Evolutionary conservation across 2,329 filamentous ascomycete genomes (phyloP).

Genomic region (Fusarium oxysporum): DNA sequence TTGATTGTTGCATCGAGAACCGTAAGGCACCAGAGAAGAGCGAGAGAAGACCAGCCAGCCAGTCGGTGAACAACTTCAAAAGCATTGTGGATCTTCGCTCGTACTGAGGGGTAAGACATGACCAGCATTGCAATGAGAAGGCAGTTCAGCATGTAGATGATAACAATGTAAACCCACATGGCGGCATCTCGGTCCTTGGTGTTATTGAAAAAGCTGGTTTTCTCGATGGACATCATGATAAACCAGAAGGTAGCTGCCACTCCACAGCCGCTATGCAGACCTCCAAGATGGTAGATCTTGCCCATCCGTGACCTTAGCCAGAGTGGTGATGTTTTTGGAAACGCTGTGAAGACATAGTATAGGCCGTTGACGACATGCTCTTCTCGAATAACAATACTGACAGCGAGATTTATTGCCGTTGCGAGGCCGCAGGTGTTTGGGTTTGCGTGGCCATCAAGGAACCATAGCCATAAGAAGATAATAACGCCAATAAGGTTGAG

Average conservation of each 20-base stretch:
- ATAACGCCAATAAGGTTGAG: slow-evolving; percentile 52
- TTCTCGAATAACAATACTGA: slow-evolving; percentile 59
- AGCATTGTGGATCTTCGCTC: slow-evolving; percentile 26
- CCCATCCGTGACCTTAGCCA: slow-evolving; percentile 54
- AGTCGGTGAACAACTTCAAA: slow-evolving; percentile 33
- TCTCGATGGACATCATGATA: slow-evolving; percentile 34
- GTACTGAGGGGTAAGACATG: slow-evolving; percentile 31
- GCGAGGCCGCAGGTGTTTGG: slow-evolving; percentile 50
- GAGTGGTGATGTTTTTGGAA: slow-evolving; percentile 56
- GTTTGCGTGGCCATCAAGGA: slow-evolving; percentile 46
- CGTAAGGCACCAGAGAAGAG: slow-evolving; percentile 24
- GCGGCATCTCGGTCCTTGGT: neutral
- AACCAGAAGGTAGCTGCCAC: slow-evolving; percentile 35
- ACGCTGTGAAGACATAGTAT: slow-evolving; percentile 53
- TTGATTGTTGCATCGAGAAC: slow-evolving; percentile 66
- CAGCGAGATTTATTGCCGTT: slow-evolving; percentile 57
- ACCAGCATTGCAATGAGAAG: slow-evolving; percentile 25
- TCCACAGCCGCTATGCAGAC: slow-evolving; percentile 41
- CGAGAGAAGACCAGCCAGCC: slow-evolving; percentile 33
- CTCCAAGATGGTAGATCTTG: slow-evolving; percentile 60
- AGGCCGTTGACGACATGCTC: slow-evolving; percentile 61
- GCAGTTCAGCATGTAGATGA: slow-evolving; percentile 26
- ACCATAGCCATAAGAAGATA: slow-evolving; percentile 30
- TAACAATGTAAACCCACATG: slow-evolving; percentile 16
- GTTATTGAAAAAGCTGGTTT: slow-evolving; percentile 8